Base-by-base conservation (phyloP, 306 rosid genomes). In the Glycine latifolia region DNA sequence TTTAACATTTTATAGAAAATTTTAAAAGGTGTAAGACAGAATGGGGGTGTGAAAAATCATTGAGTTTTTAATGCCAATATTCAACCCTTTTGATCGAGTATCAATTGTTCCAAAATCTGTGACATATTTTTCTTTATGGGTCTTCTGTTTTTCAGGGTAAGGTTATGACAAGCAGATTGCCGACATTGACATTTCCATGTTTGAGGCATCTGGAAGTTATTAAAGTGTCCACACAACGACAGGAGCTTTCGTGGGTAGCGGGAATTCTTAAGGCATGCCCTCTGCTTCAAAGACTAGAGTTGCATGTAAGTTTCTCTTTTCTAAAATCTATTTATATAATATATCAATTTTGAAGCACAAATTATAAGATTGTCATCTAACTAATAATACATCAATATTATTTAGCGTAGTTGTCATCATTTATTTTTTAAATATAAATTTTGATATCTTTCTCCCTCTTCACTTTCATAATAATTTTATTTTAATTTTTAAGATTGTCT, bases 121-220 rank as follows among this genome's bases (percentile, higher is more conserved):
- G 72, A 61, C 41, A 20, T 12, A 47, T 47, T 47, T 8, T 47
- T 2, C 2, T 10, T 11, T 31, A 20, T 58, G 17, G 35, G n/a
- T 6, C n/a, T 10, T 13, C 13, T 55, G 6, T 59, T 26, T 12
- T 58, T 31, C 71, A 83, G 85, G 78, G 54, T 7, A 58, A 62
- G 54, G 48, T 69, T 7, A 52, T 77, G 72, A 13, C 26, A 70
- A 76, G 10, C 0, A 80, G 7, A 4, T 17, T 80, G 43, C 79
- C 68, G 2, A 0, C 48, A 37, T 81, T 73, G 67, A 65, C 10
- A 7, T 84, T 77, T 77, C 75, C 63, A 43, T 72, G 74, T 8
- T 50, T 86, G 71, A 73, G 41, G 75, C 74, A 71, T 54, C 68
- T 86, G 7, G 62, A 76, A 66, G 53, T 86, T 70, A 67, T 83